Evolutionary conservation across 1,139 yeast genomes (phyloP), one percentile per base, ranked within the genome.

Genomic region (Suhomyces coccinellae): DNA sequence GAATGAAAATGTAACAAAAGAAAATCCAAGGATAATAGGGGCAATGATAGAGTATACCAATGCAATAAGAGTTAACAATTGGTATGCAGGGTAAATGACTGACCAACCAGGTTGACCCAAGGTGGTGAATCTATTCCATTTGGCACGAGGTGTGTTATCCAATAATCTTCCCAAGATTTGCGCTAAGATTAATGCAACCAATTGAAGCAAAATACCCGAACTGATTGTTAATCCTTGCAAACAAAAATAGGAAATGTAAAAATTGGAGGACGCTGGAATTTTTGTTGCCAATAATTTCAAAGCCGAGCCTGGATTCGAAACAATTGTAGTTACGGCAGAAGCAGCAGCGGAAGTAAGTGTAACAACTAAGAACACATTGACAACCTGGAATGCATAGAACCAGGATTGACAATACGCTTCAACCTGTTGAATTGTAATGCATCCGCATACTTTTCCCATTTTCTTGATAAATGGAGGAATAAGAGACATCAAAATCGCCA

Each of bases 371-470:
- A 91, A 91, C 14, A 75, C 88, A 62, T 91, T 90, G 38, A 91
- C 82, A 43, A 89, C 91, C 66, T 87, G 93, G 79, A 91, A 91
- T 2, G 90, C 95, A 68, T 79, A 93, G 65, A 73, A 93, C 77
- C 96, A 85, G 22, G 84, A 76, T 66, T 93, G 98, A 53, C 95
- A 88, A 65, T 80, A 87, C 48, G 77, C 73, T 59, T 91, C 96
- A 47, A 87, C 80, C 46, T 83, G 77, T 56, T 89, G 91, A 22
- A 68, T 58, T 2, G 96, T 82, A 22, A 88, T 73, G 41, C 77
- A 69, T 17, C 99, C 99, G 24, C 89, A 68, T 37, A 83, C 57
- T 53, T 77, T 80, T 47, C 93, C 97, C 80, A 85, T 65, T 49
- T 64, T 64, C 52, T 65, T 79, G 51, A 93, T 84, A 50, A 89